Evolutionary conservation across 139 green algal genomes (phyloP), one percentile per base, ranked within the genome.

Genomic region (Ettlia oleoabundans): DNA sequence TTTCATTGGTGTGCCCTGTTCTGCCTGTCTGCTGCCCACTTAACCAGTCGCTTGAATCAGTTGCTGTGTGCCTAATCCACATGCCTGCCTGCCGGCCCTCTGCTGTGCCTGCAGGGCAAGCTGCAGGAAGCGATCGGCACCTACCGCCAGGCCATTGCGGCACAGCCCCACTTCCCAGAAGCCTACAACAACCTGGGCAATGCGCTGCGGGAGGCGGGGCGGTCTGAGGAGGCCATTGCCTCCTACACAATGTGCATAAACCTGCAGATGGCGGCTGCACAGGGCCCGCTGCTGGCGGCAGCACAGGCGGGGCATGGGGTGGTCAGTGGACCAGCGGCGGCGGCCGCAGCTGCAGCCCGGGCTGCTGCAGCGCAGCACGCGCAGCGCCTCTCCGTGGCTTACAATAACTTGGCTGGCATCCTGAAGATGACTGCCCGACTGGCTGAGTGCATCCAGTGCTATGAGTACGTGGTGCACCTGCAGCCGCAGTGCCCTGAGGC

Each of bases 131-230:
- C 93, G 2, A 91, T 97, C 3, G 62, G 73, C 15, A 85, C 86
- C 7, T 97, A 97, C 84, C 84, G 84, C 24, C 69, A 91, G 62
- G 94, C 93, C 28, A 85, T 97, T 1, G 37, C 55, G n/a, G 71
- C 88, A 19, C 88, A 96, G 78, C 90, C 92, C 21, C 88, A 88
- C 67, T 95, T 95, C 83, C 86, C 93, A 0, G 93, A 97, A 78
- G 92, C 90, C 0, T 93, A 93, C 85, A 97, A 97, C 86, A 97
- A 97, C 84, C 84, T 98, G 65, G 94, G 94, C 35, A 96, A 96
- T 76, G 91, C 92, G 13, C 88, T 96, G 55, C 83, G 92, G 18
- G 91, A 94, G 83, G 86, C 85, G 18, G 89, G 91, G 3, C 83
- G 89, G 18, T 24, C 72, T 0, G 87, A 94, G 6, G 93, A 97